Conservation (phyloP, 306 rosid species). For the Carpinus fangiana region DNA sequence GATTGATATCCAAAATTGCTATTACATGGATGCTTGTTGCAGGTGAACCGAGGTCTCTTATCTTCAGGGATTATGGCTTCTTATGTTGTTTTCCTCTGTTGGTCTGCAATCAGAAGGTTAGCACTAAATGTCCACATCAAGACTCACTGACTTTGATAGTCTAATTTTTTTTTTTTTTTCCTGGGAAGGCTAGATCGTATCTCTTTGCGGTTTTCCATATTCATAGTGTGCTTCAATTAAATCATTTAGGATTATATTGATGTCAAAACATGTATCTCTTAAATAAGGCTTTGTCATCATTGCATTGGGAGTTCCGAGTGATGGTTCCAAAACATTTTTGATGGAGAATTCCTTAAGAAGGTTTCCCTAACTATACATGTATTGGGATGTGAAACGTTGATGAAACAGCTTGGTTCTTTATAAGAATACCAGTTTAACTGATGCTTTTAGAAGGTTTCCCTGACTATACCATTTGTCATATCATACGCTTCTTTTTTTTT, state of each 20-base stretch:
- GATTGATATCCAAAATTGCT: neutral
- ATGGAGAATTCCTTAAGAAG: neutral
- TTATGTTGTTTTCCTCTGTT: conserved; percentile 78
- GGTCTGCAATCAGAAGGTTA: conserved; percentile 86
- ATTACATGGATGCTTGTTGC: conserved; percentile 30
- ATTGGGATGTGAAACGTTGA: neutral
- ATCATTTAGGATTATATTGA: neutral
- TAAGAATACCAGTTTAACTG: too few species aligned
- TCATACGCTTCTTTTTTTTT: neutral
- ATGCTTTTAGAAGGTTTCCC: too few species aligned
- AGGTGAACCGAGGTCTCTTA: conserved; percentile 85
- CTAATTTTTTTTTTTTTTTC: neutral
- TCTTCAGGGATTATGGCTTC: conserved; percentile 95
- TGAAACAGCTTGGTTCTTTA: too few species aligned
- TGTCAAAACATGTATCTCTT: neutral
- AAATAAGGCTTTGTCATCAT: neutral
- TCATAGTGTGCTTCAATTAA: neutral
- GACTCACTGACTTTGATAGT: neutral
- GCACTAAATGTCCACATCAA: conserved; percentile 24
- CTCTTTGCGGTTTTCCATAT: neutral
- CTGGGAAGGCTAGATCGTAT: neutral
- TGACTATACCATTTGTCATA: neutral
- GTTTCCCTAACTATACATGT: neutral
- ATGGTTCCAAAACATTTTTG: neutral
- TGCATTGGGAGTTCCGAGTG: neutral